These are phyloP conservation scores for Barnettozyma wickerhamii DNA, from an alignment of 805 yeast species.

Conservation along the genomic window DNA sequence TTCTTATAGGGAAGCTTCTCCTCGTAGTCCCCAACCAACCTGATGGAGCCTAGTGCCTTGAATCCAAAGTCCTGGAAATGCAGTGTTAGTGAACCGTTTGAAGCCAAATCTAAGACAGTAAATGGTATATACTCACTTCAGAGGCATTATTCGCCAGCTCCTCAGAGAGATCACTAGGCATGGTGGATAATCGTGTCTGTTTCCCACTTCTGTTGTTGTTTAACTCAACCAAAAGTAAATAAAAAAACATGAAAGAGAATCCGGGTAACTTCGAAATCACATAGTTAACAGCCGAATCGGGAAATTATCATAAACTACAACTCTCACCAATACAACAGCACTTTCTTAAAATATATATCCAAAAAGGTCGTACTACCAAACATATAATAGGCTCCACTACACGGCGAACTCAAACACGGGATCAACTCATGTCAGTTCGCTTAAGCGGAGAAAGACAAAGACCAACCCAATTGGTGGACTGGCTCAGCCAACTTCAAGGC, in stretches of 20 bases:
- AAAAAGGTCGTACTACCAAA: not conserved
- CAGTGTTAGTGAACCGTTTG: slow-evolving; percentile 10
- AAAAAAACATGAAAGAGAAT: no score
- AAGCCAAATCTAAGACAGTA: no score
- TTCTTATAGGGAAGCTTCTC: slow-evolving; percentile 34
- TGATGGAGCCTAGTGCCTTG: slow-evolving; percentile 31
- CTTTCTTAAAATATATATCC: not conserved
- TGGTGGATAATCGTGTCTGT: no score
- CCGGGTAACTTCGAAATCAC: not conserved
- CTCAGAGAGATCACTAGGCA: slow-evolving; percentile 14
- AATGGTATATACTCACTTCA: slow-evolving; percentile 16
- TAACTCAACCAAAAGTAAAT: not conserved
- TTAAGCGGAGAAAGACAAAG: slow-evolving; percentile 89
- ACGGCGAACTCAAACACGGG: not conserved
- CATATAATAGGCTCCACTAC: not conserved
- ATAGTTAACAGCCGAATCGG: not conserved
- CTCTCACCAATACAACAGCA: not conserved
- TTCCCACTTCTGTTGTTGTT: no score
- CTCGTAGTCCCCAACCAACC: slow-evolving; percentile 31
- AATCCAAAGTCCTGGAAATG: slow-evolving; percentile 39
- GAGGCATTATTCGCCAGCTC: slow-evolving; percentile 17
- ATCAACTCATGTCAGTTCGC: not conserved
- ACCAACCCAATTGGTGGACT: slow-evolving; percentile 96
- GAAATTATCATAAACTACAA: not conserved
- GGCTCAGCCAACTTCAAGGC: slow-evolving; percentile 94